phyloP scores from a whole-genome alignment of 2,329 filamentous ascomycete genomes.

The Apiospora aurea region DNA sequence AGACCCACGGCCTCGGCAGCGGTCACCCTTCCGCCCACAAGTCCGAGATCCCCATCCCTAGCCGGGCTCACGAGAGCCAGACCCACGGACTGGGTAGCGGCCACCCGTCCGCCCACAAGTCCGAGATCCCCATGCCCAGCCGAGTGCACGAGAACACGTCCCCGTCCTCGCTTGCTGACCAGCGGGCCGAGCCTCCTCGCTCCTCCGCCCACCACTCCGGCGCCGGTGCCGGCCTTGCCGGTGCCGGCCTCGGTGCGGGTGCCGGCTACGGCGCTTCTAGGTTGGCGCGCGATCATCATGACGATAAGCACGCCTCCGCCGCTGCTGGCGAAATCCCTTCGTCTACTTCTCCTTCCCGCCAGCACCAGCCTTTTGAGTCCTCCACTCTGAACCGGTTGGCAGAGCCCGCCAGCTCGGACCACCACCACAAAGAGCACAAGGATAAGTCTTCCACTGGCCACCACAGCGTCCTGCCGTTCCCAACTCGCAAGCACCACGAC shows the following conservation, averaged over 20 bases:
- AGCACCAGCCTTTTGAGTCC: not conserved
- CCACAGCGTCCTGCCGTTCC: not conserved
- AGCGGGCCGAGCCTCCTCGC: not conserved
- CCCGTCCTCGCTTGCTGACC: not conserved
- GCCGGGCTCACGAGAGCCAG: not conserved
- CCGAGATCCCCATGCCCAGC: slow-evolving; percentile 1
- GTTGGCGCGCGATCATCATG: not conserved
- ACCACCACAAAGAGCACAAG: not conserved
- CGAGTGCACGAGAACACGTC: not conserved
- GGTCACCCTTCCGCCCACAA: not conserved
- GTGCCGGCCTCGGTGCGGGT: not conserved
- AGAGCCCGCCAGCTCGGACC: not conserved
- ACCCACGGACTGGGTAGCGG: not conserved
- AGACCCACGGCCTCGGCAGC: not conserved
- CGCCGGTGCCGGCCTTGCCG: not conserved
- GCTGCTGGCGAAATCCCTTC: not conserved
- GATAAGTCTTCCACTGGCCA: not conserved
- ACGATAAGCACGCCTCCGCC: not conserved
- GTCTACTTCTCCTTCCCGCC: not conserved
- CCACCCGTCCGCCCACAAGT: not conserved
- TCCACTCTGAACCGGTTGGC: not conserved
- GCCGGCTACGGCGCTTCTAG: not conserved
- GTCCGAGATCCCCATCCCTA: not conserved
- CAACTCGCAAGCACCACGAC: not conserved
- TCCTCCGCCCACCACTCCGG: not conserved